Conservation (phyloP, 352 stramenopile species). For the Phytophthora agathidicida region DNA sequence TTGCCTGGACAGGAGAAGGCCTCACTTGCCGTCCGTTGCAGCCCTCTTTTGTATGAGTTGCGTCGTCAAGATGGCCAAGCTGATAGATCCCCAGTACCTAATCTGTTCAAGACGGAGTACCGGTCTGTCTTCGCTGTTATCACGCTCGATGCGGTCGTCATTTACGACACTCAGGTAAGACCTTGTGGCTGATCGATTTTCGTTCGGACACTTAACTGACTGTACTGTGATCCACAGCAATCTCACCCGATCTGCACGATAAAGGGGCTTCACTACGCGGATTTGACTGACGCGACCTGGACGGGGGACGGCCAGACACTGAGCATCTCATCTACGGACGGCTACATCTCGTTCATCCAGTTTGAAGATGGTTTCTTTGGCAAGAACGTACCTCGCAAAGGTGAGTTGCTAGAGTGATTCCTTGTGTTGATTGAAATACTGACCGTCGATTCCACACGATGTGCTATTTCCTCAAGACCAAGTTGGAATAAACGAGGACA, state of each 20-base stretch:
- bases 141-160: slow-evolving; percentile 92
- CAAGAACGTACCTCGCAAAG: slow-evolving; percentile 28
- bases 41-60: slow-evolving; percentile 92
- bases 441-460: not conserved
- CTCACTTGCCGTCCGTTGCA: slow-evolving; percentile 93
- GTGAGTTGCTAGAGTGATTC: slow-evolving; percentile 9
- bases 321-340: slow-evolving; percentile 95
- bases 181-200: not conserved
- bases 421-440: not conserved
- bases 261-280: slow-evolving; percentile 94
- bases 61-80: slow-evolving; percentile 28
- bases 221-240: slow-evolving; percentile 43
- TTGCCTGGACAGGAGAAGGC: slow-evolving; percentile 93
- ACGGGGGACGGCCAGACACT: slow-evolving; percentile 91
- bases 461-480: slow-evolving; percentile 36
- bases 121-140: slow-evolving; percentile 94
- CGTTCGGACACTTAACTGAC: not conserved
- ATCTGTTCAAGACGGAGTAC: slow-evolving; percentile 84
- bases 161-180: slow-evolving; percentile 94
- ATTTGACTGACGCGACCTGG: slow-evolving; percentile 95
- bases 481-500: slow-evolving; percentile 50
- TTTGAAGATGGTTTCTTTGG: slow-evolving; percentile 92
- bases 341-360: slow-evolving; percentile 94
- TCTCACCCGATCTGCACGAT: slow-evolving; percentile 87
- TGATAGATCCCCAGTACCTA: slow-evolving; percentile 17